Base-by-base conservation (phyloP, 208 protist genomes). In the Crithidia sp. region DNA sequence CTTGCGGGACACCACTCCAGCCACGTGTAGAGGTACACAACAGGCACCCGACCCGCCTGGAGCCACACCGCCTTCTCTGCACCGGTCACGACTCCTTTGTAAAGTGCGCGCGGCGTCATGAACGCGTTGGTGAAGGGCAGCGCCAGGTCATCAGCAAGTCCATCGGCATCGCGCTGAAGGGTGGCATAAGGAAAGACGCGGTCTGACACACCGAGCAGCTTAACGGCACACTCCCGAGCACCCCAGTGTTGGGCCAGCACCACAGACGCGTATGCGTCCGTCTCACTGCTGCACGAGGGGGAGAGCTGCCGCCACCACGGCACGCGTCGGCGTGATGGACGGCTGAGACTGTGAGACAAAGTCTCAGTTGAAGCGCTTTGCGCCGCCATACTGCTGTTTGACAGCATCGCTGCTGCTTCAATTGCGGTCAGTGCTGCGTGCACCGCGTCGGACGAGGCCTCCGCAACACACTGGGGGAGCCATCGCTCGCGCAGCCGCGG, bases 221-320 rank as follows among this genome's bases (percentile, higher is more conserved):
- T 92, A 12, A 92, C 77, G 28, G 77, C 82, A 68, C 84, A 89
- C 77, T 92, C 84, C 9, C 87, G 82, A 44, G 86, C 63, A 19
- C 61, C 71, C 85, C 87, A 92, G 71, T 89, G 87, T 55, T 88
- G 84, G 9, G 84, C 76, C 58, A 92, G 57, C 43, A 84, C 71
- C 7, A 86, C 37, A 12, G 81, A 49, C 14, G 39, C 47, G 28
- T 76, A 82, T 43, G 77, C 76, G n/a, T 77, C 67, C 19, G 53
- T 37, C 50, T 66, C 45, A 13, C 36, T 49, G 14, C 13, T 19
- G 50, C 57, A 67, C 2, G 44, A 37, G 19, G 10, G 57, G 5
- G 45, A 8, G 6, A 70, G 8, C 13, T 55, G 64, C 39, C 44
- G 40, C 73, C 76, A 82, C 71, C 60, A 76, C 50, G 9, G 45